These are phyloP conservation scores for Daedaleopsis sinensis DNA, from an alignment of 768 basidiomycete genomes.

Conservation along the genomic window DNA sequence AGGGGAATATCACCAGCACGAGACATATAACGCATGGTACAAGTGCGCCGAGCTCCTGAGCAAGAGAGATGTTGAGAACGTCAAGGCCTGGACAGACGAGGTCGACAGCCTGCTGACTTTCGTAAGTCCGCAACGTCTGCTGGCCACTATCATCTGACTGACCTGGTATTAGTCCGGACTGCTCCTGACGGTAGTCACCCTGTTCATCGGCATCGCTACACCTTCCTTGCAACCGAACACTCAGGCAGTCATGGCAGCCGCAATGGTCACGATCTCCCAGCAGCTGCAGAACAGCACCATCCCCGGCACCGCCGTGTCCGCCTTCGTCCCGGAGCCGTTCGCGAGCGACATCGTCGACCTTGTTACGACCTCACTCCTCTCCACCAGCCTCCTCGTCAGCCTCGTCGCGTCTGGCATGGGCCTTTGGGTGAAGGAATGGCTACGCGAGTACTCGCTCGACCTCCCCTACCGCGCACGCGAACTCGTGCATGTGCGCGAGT, in stretches of 20 bases:
- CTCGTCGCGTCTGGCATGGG: slow-evolving; percentile 14
- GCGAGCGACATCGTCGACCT: neutral
- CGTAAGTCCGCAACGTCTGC: neutral
- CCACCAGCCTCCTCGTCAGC: slow-evolving; percentile 9
- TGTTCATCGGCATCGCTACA: slow-evolving; percentile 1
- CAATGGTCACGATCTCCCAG: slow-evolving; percentile 5
- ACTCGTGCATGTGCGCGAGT: slow-evolving; percentile 42
- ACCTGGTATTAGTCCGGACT: slow-evolving; percentile 1
- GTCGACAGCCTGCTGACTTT: slow-evolving; percentile 14
- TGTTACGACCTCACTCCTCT: slow-evolving; percentile 10
- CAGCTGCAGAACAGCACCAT: slow-evolving; percentile 2
- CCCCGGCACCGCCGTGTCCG: neutral
- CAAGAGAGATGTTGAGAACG: neutral
- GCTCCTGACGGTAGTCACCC: slow-evolving; percentile 6
- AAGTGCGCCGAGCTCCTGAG: neutral
- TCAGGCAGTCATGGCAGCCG: neutral
- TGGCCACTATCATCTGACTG: neutral
- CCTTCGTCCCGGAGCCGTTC: neutral
- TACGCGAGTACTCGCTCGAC: slow-evolving; percentile 14
- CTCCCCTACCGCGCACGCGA: neutral
- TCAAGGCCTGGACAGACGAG: slow-evolving; percentile 11
- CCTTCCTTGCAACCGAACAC: neutral
- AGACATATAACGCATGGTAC: neutral
- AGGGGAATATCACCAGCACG: neutral
- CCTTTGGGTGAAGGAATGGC: slow-evolving; percentile 17